Conservation (phyloP, 805 yeast genomes). For the Zygosaccharomyces bailii region DNA sequence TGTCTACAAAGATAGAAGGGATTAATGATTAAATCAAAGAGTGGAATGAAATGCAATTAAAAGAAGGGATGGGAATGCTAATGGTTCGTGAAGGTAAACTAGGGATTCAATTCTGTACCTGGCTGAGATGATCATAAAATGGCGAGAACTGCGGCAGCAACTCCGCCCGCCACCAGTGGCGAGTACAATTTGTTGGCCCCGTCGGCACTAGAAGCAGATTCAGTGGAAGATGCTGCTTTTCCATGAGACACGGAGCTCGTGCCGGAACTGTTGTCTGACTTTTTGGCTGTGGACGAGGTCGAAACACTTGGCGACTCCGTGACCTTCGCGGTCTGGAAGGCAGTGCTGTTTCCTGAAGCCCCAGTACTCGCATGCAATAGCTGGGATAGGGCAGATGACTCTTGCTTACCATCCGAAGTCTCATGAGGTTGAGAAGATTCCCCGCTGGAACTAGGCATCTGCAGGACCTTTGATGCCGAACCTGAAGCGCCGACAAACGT, state of each 20-base stretch:
- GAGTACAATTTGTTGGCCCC: conserved; percentile 11
- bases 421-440: conserved; percentile 1
- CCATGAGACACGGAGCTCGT: neutral
- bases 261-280: neutral
- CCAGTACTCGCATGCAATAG: conserved; percentile 11
- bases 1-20: neutral
- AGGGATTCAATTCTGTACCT: neutral
- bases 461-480: conserved; percentile 10
- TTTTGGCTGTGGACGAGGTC: neutral
- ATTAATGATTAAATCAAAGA: neutral
- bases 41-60: neutral
- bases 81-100: neutral
- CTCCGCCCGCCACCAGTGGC: conserved; percentile 13
- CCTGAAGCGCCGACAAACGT: conserved; percentile 15
- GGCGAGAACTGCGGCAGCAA: conserved; percentile 11
- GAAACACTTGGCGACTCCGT: neutral
- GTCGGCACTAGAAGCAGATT: conserved; percentile 11
- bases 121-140: conserved; percentile 3
- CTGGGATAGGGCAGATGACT: conserved; percentile 17
- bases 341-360: neutral
- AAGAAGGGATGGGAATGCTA: neutral
- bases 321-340: neutral
- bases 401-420: conserved; percentile 11
- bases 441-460: conserved; percentile 12
- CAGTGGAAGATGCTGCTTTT: conserved; percentile 3